Base-by-base conservation (phyloP, 192 early-diverging fungal genomes). In the Coemansia sp. region DNA sequence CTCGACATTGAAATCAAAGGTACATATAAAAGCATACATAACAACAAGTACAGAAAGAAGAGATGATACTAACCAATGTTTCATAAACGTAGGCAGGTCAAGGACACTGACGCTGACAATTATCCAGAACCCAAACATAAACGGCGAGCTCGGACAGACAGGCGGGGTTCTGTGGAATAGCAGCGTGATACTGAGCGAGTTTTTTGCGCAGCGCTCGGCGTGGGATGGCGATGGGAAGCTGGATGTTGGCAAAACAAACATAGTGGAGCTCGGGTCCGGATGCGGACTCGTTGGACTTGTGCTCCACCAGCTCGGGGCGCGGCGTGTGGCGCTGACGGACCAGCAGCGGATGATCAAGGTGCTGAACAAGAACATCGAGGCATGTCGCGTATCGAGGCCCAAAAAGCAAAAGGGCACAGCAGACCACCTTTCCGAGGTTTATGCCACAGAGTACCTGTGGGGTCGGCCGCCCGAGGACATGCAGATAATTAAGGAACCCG, bases 101-200 rank as follows among this genome's bases (percentile, higher is more conserved):
- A 51, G 58, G 56, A 13, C 48, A 0, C n/a, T 77, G 15, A 15
- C 39, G 5, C 64, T 82, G 20, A 77, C 60, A 4, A 73, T 77
- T 8, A 35, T n/a, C 0, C 79, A 82, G 34, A 82, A 82, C 61
- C 70, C 75, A 29, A 61, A 82, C 31, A 72, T 77, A 26, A 82
- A 82, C 46, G 60, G 71, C 61, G 72, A 73, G 58, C 67, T 51
- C 4, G 74, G 74, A 15, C 74, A 77, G 40, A 82, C 79, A 0
- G 79, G 79, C 1, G 79, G 67, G 1, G 79, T 82, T 2, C 26
- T 82, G 15, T 82, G 79, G 79, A 72, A 71, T 58, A 74, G 74
- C 71, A 77, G 79, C 70, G 61, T 82, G 18, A 59, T 82, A 15
- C 43, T 74, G 55, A 63, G 72, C 53, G 61, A 67, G 59, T 77